A percentile compares a stretch with the other conserved stretches of the same genome.
Conservation (phyloP, 1,284 basidiomycete genomes). For the Entoloma clypeatum region DNA sequence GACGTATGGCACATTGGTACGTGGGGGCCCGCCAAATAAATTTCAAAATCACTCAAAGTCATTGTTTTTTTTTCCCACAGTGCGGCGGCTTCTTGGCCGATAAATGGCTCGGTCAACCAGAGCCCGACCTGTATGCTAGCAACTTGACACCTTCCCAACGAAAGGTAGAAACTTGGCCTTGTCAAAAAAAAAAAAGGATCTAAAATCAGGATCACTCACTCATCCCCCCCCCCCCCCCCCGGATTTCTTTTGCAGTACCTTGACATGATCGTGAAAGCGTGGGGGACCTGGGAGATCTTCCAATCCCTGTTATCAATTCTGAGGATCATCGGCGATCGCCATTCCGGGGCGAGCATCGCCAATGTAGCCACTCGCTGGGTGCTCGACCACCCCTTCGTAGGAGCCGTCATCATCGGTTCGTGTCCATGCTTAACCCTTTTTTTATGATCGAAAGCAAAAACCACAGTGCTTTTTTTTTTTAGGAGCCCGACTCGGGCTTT, state of each 20-base stretch:
- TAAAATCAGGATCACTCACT: no score
- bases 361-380: conserved; percentile 81
- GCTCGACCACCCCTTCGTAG: conserved; percentile 72
- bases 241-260: conserved; percentile 53
- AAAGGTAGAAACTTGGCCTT: conserved; percentile 65
- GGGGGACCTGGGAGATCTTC: conserved; percentile 76
- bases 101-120: conserved; percentile 62
- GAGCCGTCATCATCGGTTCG: conserved; percentile 74
- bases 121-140: conserved; percentile 68
- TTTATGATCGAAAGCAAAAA: conserved; percentile 3
- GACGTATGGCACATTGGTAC: conserved; percentile 76
- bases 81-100: conserved; percentile 81
- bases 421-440: conserved; percentile 7
- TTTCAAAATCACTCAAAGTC: conserved; percentile 8
- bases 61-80: conserved; percentile 34
- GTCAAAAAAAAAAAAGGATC: no score
- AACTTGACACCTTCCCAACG: conserved; percentile 72
- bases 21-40: no score
- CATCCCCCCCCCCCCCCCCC: no score
- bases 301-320: conserved; percentile 60
- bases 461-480: conserved; percentile 4
- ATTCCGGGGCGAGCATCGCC: conserved; percentile 65
- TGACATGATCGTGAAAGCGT: conserved; percentile 73
- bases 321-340: conserved; percentile 61
- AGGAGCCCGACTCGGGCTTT: conserved; percentile 75